Conservation (phyloP, 306 rosid species). For the Abrus pulchellus region DNA sequence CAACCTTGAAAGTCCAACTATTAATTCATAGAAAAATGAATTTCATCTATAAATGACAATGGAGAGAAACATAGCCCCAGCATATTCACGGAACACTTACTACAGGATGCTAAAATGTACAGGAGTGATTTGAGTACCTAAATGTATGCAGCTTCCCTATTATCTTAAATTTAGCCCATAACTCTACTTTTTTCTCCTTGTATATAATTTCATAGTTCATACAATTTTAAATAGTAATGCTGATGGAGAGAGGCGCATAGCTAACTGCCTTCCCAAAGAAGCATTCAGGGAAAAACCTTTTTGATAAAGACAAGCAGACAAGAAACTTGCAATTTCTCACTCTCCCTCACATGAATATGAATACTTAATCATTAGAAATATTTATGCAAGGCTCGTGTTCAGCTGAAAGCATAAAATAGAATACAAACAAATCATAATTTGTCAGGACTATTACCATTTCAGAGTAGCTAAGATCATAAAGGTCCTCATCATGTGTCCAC, state of each 20-base stretch:
- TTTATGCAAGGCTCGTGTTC: conserved; percentile 8
- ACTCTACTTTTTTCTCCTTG: not conserved
- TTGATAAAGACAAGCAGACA: conserved; percentile 22
- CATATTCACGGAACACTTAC: conserved; percentile 14
- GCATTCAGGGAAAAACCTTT: conserved; percentile 3
- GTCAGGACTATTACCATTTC: conserved; percentile 79
- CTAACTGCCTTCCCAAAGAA: not conserved
- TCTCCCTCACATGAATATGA: not conserved
- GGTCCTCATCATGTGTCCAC: conserved; percentile 94
- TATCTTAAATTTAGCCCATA: not conserved
- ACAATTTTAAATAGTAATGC: conserved; percentile 13
- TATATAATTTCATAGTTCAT: conserved; percentile 14
- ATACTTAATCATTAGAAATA: not conserved
- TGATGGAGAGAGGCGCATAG: not conserved
- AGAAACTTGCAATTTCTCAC: conserved; percentile 1
- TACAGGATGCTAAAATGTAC: not conserved
- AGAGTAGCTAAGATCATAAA: conserved; percentile 89
- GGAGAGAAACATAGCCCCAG: conserved; percentile 23
- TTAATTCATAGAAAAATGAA: not conserved
- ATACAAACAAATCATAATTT: conserved; percentile 30
- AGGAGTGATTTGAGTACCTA: conserved; percentile 29
- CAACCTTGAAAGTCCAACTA: conserved; percentile 32
- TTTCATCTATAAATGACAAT: conserved; percentile 30
- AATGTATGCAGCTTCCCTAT: not conserved
- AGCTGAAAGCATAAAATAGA: conserved; percentile 38